Base-by-base conservation (phyloP, 768 basidiomycete genomes). In the Mycena belliarum region DNA sequence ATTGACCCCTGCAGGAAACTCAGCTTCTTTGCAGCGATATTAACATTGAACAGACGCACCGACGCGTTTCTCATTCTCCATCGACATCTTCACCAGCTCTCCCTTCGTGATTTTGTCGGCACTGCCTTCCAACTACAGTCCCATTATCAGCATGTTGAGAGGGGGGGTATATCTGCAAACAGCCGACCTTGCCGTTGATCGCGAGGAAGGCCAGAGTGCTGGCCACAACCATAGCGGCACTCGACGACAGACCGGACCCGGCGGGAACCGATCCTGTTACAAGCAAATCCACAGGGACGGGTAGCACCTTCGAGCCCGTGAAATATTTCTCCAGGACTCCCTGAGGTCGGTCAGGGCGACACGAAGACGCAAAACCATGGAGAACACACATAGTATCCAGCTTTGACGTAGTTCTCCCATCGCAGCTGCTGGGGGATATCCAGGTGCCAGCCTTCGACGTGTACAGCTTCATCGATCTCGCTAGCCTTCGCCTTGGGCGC, bases 391-490 rank as follows among this genome's bases (percentile, higher is more conserved):
- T 88, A 89, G 66, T 91, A 92, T 18, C 88, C 90, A 1, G 90
- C 91, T 69, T 93, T 93, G 65, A 94, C 84, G 69, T 93, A 94
- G 66, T 88, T 92, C 67, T 91, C 90, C 93, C 92, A 94, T 48
- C 88, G 75, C 33, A 92, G 72, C 61, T 86, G 80, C 33, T 79
- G 75, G 32, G 80, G 87, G 66, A 93, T 93, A 47, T 88, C 88
- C 15, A 94, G 74, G 61, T 87, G 78, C 93, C 93, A 93, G 20
- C 73, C 70, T 60, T 81, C 79, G 15, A 72, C 72, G 57, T 74
- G 74, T 18, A 76, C 79, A 41, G 78, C 69, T 1, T 78, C 74
- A n/a, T 75, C 69, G 63, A 69, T 51, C 45, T 60, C 53, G 54
- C 57, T 52, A 24, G 52, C 63, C 21, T 63, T 69, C 20, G 57